Evolutionary conservation across 257 asterid species (phyloP).

Genomic region (Agastache rugosa): DNA sequence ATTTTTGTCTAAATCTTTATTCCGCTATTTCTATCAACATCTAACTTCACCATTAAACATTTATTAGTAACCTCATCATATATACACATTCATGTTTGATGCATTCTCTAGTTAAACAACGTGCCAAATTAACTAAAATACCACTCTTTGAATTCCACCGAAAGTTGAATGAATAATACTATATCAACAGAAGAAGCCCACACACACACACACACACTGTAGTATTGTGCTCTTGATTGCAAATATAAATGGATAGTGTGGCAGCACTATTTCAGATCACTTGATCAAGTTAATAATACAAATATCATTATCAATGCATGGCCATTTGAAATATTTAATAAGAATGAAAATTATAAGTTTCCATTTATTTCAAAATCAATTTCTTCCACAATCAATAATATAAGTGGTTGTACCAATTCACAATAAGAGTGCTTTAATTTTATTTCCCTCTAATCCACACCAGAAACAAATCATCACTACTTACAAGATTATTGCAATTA

Average conservation of each 20-base stretch:
- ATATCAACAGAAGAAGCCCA: neutral
- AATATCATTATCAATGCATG: constrained; percentile 7
- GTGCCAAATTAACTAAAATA: constrained; percentile 12
- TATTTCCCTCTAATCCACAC: neutral
- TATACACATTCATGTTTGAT: neutral
- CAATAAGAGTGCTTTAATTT: no score
- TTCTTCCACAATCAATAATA: constrained; percentile 26
- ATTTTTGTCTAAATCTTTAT: neutral
- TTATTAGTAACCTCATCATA: neutral
- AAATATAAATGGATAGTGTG: constrained; percentile 7
- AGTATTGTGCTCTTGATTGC: neutral
- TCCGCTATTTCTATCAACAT: neutral
- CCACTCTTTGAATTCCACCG: constrained; percentile 11
- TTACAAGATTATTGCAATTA: constrained; percentile 3
- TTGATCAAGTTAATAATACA: neutral
- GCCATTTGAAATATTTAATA: neutral
- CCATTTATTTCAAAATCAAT: constrained; percentile 34
- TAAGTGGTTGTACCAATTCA: constrained; percentile 42
- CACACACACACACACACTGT: neutral
- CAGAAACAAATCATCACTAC: constrained; percentile 4
- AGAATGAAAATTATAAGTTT: constrained; percentile 18
- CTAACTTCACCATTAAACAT: neutral
- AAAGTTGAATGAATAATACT: neutral
- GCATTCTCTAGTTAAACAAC: constrained; percentile 17
- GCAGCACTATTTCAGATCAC: constrained; percentile 1